Conservation (phyloP, 495 filamentous ascomycete species). For the Podospora fimiseda region DNA sequence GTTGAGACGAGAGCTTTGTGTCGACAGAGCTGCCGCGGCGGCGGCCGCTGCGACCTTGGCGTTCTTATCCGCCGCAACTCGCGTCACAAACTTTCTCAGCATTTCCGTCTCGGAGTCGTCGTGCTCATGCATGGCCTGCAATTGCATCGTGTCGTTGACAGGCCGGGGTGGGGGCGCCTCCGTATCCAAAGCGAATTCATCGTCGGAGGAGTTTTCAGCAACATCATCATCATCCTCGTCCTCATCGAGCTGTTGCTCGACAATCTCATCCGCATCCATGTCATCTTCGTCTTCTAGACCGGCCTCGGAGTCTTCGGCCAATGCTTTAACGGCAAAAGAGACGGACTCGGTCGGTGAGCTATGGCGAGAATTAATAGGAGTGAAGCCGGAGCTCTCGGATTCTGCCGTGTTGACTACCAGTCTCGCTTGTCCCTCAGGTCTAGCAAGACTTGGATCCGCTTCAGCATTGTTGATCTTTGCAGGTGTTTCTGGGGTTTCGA, state of each 20-base stretch:
- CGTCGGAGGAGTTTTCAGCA: constrained; percentile 8
- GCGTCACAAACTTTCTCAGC: constrained; percentile 39
- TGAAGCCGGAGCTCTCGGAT: constrained; percentile 23
- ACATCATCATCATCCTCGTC: constrained; percentile 11
- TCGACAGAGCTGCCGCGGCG: constrained; percentile 11
- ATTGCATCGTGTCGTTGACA: constrained; percentile 21
- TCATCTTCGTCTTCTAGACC: constrained; percentile 9
- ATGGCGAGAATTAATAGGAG: constrained; percentile 26
- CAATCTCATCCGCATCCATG: constrained; percentile 12
- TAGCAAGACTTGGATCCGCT: neutral
- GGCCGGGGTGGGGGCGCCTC: constrained; percentile 1
- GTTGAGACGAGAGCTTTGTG: constrained; percentile 15
- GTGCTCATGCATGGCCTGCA: constrained; percentile 24
- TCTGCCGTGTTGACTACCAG: neutral
- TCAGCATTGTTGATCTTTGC: neutral
- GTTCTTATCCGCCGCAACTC: constrained; percentile 41
- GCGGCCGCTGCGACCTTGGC: constrained; percentile 29
- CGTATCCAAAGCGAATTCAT: constrained; percentile 15
- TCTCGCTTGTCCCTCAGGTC: neutral
- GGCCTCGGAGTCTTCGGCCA: neutral
- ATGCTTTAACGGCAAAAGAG: neutral
- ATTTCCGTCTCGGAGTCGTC: constrained; percentile 40
- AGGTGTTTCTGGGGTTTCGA: constrained; percentile 2
- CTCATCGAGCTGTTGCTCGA: constrained; percentile 15
- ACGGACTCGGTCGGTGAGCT: constrained; percentile 10